phyloP scores from a whole-genome alignment of 2,329 filamentous ascomycete species.

The Fusarium penzigii region DNA sequence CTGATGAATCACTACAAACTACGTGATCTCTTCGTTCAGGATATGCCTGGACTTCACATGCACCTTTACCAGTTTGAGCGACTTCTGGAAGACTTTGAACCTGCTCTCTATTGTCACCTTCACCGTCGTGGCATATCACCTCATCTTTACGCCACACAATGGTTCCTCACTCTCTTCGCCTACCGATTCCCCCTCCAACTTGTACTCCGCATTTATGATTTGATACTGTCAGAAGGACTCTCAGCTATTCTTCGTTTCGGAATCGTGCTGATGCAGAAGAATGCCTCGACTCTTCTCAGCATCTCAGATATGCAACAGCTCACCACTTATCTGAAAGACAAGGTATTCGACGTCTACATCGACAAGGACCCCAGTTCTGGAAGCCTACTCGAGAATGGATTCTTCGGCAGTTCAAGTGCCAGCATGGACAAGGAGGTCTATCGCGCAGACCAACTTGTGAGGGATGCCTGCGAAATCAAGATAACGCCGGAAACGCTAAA shows the following conservation, averaged over 20 bases:
- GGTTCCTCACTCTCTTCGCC: conserved; percentile 98
- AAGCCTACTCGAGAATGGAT: conserved; percentile 91
- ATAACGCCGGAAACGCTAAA: conserved; percentile 82
- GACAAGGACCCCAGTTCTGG: conserved; percentile 90
- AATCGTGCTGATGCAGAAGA: conserved; percentile 95
- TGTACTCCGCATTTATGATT: conserved; percentile 92
- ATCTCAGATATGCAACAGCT: conserved; percentile 92
- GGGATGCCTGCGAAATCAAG: conserved; percentile 86
- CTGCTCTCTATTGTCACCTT: conserved; percentile 91
- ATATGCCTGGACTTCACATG: conserved; percentile 95
- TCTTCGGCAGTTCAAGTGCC: conserved; percentile 91
- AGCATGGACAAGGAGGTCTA: conserved; percentile 94
- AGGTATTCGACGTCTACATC: conserved; percentile 94
- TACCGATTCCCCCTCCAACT: conserved; percentile 97
- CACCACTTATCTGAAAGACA: conserved; percentile 89
- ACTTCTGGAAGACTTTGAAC: conserved; percentile 89
- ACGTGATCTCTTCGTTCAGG: conserved; percentile 88
- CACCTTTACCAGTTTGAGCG: conserved; percentile 95
- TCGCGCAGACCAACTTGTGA: conserved; percentile 87
- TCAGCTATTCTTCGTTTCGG: conserved; percentile 94
- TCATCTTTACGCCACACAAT: conserved; percentile 95
- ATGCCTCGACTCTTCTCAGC: conserved; percentile 71
- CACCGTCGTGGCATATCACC: conserved; percentile 84
- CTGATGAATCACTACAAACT: conserved; percentile 97
- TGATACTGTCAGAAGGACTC: conserved; percentile 90